These are phyloP conservation scores for Phytopythium aichiense DNA, from an alignment of 352 stramenopile genomes.

Conservation along the genomic window DNA sequence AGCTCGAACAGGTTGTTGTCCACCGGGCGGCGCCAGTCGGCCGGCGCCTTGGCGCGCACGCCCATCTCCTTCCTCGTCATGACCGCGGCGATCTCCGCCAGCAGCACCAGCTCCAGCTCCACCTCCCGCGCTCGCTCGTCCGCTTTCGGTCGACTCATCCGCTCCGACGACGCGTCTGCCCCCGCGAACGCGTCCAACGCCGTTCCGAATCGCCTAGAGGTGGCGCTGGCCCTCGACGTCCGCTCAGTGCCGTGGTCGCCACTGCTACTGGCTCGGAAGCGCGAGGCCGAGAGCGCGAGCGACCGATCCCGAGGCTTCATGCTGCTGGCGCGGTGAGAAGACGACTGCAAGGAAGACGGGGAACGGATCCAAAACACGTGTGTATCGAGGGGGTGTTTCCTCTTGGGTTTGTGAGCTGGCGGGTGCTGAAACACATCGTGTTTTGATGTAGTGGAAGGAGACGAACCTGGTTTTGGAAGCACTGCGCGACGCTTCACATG, in stretches of 20 bases:
- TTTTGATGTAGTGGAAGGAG: too few relatives aligned
- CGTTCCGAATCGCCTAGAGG: background rate
- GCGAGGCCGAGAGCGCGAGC: background rate
- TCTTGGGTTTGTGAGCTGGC: background rate
- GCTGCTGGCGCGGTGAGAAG: background rate
- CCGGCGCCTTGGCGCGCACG: conserved; percentile 20
- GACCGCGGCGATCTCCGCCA: conserved; percentile 52
- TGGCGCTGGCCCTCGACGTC: background rate
- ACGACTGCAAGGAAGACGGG: too few relatives aligned
- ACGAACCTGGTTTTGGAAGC: too few relatives aligned
- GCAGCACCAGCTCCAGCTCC: conserved; percentile 34
- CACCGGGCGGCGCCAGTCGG: conserved; percentile 17
- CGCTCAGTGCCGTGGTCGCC: background rate
- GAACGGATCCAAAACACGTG: background rate
- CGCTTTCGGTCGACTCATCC: too few relatives aligned
- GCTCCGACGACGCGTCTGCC: background rate
- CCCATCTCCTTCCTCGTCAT: conserved; percentile 44
- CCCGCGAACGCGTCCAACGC: background rate
- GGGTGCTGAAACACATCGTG: too few relatives aligned
- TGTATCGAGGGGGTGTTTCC: too few relatives aligned
- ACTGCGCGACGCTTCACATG: too few relatives aligned
- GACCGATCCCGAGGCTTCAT: background rate
- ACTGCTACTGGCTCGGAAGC: background rate
- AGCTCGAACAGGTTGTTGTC: conserved; percentile 43
- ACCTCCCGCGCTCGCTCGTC: conserved; percentile 30